Conservation (phyloP, 257 asterid genomes). For the Solanum sitiens region DNA sequence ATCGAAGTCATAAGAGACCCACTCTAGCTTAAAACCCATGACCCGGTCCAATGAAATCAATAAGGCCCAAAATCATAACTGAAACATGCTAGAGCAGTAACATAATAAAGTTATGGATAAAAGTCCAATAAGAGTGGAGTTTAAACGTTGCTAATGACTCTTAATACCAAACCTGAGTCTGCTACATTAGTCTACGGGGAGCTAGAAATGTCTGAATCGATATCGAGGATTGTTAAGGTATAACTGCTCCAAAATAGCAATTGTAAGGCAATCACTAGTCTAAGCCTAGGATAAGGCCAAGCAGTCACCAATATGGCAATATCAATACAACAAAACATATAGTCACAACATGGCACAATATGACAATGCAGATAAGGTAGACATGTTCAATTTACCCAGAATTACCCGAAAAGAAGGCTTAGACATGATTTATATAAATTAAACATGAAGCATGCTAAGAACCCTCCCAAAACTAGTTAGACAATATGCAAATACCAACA, state of each 20-base stretch:
- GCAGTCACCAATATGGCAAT: background rate
- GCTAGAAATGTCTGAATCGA: background rate
- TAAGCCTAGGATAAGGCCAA: background rate
- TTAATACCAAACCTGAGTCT: background rate
- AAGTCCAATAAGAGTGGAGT: background rate
- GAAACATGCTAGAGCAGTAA: too few species aligned
- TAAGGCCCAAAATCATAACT: too few species aligned
- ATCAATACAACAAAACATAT: background rate
- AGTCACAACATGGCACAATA: background rate
- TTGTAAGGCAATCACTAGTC: background rate
- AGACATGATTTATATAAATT: background rate
- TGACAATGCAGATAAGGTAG: background rate
- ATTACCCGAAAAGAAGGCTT: background rate
- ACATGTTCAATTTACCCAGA: background rate
- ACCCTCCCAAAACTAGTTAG: background rate
- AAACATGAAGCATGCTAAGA: background rate
- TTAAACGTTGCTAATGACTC: background rate
- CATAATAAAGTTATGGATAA: background rate
- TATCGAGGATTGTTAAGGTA: background rate
- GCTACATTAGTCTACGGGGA: background rate
- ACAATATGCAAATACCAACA: background rate
- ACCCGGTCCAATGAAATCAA: too few species aligned
- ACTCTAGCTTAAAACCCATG: too few species aligned
- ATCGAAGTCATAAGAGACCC: too few species aligned
- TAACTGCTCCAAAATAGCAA: background rate